Evolutionary conservation across 2,329 filamentous ascomycete genomes (phyloP).

Genomic region (Leptosphaerulina australis): DNA sequence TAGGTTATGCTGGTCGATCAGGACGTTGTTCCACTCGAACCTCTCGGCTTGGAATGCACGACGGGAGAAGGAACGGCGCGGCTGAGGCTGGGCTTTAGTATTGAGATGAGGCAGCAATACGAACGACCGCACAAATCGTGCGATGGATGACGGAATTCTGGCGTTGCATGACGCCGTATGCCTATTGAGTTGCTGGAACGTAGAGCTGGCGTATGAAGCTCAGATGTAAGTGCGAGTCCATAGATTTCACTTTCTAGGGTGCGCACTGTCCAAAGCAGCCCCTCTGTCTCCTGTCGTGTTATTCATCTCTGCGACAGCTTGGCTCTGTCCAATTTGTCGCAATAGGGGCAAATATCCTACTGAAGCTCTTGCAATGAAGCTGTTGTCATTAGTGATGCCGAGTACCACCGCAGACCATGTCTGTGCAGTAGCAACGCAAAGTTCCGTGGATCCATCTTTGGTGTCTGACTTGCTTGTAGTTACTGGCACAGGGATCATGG

Average conservation of each 20-base stretch:
- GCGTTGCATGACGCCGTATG: slow-evolving; percentile 1
- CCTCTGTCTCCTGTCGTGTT: neutral
- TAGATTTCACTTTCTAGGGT: neutral
- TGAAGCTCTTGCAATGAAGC: slow-evolving; percentile 5
- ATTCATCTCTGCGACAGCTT: neutral
- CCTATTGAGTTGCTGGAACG: neutral
- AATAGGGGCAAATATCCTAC: slow-evolving; percentile 5
- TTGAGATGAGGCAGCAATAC: neutral
- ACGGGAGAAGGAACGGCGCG: slow-evolving; percentile 1
- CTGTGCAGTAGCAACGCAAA: slow-evolving; percentile 3
- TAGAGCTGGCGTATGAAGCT: neutral
- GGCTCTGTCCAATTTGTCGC: neutral
- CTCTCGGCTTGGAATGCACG: neutral
- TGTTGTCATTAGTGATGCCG: slow-evolving; percentile 15
- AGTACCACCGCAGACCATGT: slow-evolving; percentile 8
- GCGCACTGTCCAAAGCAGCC: neutral
- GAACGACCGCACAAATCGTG: neutral
- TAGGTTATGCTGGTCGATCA: neutral
- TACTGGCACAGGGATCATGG: neutral
- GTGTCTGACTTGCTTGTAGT: slow-evolving; percentile 1
- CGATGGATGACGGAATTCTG: neutral
- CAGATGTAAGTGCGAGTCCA: too few species aligned
- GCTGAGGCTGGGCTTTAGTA: neutral
- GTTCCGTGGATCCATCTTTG: slow-evolving; percentile 7
- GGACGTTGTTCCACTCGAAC: neutral